A percentile compares a stretch with the other conserved stretches of the same genome.
Conservation (phyloP, 2,329 filamentous ascomycete species). For the Plenodomus tracheiphilus region DNA sequence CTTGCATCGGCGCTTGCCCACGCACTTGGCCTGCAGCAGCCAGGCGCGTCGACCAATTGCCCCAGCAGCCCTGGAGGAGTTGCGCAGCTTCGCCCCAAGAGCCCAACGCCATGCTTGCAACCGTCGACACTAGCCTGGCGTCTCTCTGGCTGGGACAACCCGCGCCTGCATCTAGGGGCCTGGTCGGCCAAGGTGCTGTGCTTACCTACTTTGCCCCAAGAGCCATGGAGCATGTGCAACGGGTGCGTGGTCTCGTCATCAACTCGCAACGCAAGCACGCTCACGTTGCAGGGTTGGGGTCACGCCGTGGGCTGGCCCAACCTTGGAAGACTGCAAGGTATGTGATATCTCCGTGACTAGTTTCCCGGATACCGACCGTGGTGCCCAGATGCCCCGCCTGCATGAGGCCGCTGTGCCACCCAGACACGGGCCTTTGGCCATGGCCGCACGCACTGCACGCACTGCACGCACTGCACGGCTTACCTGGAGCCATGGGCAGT, state of each 20-base stretch:
- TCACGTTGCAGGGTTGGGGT: constrained; percentile 1
- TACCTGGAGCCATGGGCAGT: too few relatives aligned
- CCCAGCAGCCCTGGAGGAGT: constrained; percentile 10
- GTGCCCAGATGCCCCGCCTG: constrained; percentile 14
- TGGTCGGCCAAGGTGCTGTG: constrained; percentile 17
- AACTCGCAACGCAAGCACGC: constrained; percentile 17
- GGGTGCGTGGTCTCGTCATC: constrained; percentile 17
- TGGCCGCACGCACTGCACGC: too few relatives aligned
- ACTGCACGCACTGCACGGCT: constrained; percentile 6
- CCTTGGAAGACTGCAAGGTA: constrained; percentile 19
- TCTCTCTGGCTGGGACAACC: constrained; percentile 13
- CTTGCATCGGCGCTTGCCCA: constrained; percentile 41
- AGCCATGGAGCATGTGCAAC: constrained; percentile 39
- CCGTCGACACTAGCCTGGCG: constrained; percentile 11
- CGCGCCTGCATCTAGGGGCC: constrained; percentile 4
- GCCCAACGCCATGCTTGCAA: constrained; percentile 22
- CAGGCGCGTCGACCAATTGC: constrained; percentile 30
- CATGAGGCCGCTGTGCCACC: constrained; percentile 1
- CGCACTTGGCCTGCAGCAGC: constrained; percentile 33
- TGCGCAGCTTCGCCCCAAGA: constrained; percentile 19
- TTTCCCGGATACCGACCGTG: constrained; percentile 16
- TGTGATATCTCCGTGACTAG: constrained; percentile 14
- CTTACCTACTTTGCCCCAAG: too few relatives aligned
- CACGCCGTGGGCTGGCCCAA: constrained; percentile 6
- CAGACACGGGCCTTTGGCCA: constrained; percentile 15